Percentiles rank a stretch among this genome's conserved stretches.
Evolutionary conservation across 2,329 filamentous ascomycete species (phyloP).

Genomic region (Colletotrichum sansevieriae): DNA sequence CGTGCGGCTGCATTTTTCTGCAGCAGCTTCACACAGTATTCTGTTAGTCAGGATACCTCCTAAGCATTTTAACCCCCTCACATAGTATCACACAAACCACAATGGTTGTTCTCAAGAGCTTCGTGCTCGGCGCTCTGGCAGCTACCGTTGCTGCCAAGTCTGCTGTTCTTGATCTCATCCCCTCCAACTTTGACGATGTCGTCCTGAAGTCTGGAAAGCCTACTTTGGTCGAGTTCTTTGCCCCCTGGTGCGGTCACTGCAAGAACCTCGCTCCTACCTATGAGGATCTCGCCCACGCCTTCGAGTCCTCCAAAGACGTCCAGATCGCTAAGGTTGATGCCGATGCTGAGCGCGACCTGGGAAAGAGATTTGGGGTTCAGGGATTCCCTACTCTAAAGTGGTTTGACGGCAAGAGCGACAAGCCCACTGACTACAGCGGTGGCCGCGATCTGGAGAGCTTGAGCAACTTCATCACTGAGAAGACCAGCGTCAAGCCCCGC

Average conservation of each 20-base stretch:
- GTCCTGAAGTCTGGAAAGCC: slow-evolving; percentile 94
- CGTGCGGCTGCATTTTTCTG: slow-evolving; percentile 11
- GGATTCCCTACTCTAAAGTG: slow-evolving; percentile 98
- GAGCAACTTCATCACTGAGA: slow-evolving; percentile 83
- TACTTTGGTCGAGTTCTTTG: slow-evolving; percentile 97
- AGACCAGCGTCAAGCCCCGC: slow-evolving; percentile 87
- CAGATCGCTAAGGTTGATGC: slow-evolving; percentile 97
- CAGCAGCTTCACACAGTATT: slow-evolving; percentile 30
- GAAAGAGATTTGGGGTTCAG: slow-evolving; percentile 87
- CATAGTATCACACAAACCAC: slow-evolving; percentile 42
- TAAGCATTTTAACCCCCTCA: background rate
- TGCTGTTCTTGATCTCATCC: slow-evolving; percentile 89
- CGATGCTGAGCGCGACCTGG: slow-evolving; percentile 86
- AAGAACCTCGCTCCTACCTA: slow-evolving; percentile 96
- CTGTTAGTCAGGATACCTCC: slow-evolving; percentile 19
- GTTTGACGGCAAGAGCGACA: slow-evolving; percentile 95
- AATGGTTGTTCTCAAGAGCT: slow-evolving; percentile 72
- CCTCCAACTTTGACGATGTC: slow-evolving; percentile 90
- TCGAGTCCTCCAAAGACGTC: slow-evolving; percentile 79
- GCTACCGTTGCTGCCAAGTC: slow-evolving; percentile 76
- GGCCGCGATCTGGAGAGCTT: slow-evolving; percentile 91
- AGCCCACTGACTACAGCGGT: slow-evolving; percentile 86
- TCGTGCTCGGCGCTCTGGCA: slow-evolving; percentile 69
- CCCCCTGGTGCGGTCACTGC: slow-evolving; percentile 99
- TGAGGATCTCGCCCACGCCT: slow-evolving; percentile 85